phyloP scores from a whole-genome alignment of 2,329 filamentous ascomycete genomes.

The Pseudogymnoascus sp. region DNA sequence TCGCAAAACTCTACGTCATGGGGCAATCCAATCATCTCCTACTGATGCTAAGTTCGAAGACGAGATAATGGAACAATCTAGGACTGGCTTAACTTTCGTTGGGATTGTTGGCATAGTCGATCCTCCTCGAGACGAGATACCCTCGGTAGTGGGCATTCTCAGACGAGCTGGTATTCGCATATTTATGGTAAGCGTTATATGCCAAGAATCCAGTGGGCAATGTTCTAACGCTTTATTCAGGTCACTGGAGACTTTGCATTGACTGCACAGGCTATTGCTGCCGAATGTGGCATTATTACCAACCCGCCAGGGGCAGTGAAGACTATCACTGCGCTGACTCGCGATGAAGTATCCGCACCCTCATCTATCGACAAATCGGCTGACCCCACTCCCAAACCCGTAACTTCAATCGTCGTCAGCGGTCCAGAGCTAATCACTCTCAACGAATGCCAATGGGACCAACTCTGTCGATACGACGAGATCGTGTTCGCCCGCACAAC shows the following conservation, averaged over 20 bases:
- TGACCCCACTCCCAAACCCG: background rate
- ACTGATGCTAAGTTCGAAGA: constrained; percentile 46
- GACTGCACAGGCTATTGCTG: constrained; percentile 64
- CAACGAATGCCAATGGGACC: constrained; percentile 60
- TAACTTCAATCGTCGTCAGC: constrained; percentile 50
- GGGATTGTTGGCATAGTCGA: constrained; percentile 52
- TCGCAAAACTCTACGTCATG: constrained; percentile 44
- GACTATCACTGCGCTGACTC: constrained; percentile 35
- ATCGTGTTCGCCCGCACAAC: constrained; percentile 71
- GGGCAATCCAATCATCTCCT: constrained; percentile 31
- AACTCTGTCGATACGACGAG: constrained; percentile 56
- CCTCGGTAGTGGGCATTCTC: constrained; percentile 50
- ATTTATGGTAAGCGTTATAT: constrained; percentile 51
- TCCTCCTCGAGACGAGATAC: constrained; percentile 51
- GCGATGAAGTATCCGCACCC: constrained; percentile 17
- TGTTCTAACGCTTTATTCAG: constrained; percentile 23
- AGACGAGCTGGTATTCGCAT: constrained; percentile 64
- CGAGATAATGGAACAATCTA: constrained; percentile 45
- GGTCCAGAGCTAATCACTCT: constrained; percentile 58
- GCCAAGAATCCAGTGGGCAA: background rate
- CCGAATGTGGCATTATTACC: constrained; percentile 63
- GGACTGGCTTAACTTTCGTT: constrained; percentile 40
- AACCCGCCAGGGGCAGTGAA: constrained; percentile 41
- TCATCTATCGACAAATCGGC: constrained; percentile 6
- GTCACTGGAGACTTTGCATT: constrained; percentile 71